These are phyloP conservation scores for Drosera capensis DNA, from an alignment of 148 eudicot species.

Conservation along the genomic window DNA sequence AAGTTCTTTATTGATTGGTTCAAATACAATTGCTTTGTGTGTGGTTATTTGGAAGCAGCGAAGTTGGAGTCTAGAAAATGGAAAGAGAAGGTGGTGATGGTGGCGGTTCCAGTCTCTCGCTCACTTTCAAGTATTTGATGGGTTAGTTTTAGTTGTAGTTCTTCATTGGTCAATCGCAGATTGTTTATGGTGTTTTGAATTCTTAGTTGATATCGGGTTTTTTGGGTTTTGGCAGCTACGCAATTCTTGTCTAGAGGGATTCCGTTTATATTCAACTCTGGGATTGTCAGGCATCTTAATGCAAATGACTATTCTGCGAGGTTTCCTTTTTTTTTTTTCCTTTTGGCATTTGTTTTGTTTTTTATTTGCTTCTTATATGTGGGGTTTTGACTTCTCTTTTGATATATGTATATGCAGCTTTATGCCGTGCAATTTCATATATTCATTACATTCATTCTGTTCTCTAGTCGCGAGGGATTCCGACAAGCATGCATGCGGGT, in stretches of 20 bases:
- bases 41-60: too few species aligned
- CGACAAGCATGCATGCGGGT: constrained; percentile 95
- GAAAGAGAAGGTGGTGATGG: constrained; percentile 10
- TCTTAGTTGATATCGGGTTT: neutral
- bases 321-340: constrained; percentile 1
- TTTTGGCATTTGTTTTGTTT: neutral
- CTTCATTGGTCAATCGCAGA: neutral
- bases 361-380: neutral
- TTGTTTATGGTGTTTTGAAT: neutral
- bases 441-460: constrained; percentile 72
- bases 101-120: constrained; percentile 39
- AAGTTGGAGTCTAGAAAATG: too few species aligned
- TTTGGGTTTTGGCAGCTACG: constrained; percentile 37
- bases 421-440: constrained; percentile 95
- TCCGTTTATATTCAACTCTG: constrained; percentile 82
- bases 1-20: too few species aligned
- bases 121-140: constrained; percentile 77
- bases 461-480: constrained; percentile 95
- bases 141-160: constrained; percentile 26
- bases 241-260: constrained; percentile 87
- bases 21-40: too few species aligned
- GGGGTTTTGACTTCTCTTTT: constrained; percentile 5
- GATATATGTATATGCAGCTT: constrained; percentile 36
- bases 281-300: constrained; percentile 89
- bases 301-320: constrained; percentile 79